These are phyloP conservation scores for Alternaria sp. DNA, from an alignment of 2,329 filamentous ascomycete species.

Conservation along the genomic window DNA sequence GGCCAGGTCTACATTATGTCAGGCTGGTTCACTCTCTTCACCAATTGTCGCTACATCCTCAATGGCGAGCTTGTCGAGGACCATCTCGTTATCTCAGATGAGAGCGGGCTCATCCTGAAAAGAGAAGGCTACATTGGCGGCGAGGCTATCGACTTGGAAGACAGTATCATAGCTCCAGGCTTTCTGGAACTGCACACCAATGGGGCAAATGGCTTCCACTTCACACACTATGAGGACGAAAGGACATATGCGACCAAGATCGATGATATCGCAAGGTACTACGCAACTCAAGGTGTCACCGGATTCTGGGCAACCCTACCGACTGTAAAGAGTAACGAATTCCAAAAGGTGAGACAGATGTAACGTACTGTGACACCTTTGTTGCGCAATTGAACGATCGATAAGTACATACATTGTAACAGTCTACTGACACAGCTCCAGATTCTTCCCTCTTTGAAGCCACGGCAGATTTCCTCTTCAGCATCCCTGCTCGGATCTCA, in stretches of 20 bases:
- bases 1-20: conserved; percentile 37
- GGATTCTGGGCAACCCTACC: conserved; percentile 63
- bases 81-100: conserved; percentile 54
- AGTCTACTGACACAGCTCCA: conserved; percentile 23
- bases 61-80: conserved; percentile 53
- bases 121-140: conserved; percentile 53
- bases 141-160: conserved; percentile 56
- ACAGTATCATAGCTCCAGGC: conserved; percentile 60
- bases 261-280: conserved; percentile 55
- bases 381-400: not conserved
- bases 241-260: conserved; percentile 53
- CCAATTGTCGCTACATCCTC: conserved; percentile 55
- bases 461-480: conserved; percentile 50
- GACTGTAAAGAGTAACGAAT: conserved; percentile 56
- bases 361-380: not conserved
- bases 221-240: conserved; percentile 57
- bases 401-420: not conserved
- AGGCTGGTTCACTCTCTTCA: conserved; percentile 55
- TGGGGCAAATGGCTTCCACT: conserved; percentile 61
- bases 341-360: conserved; percentile 48
- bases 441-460: conserved; percentile 58
- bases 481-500: conserved; percentile 64
- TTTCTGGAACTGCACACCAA: conserved; percentile 65
- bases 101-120: conserved; percentile 53
- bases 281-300: conserved; percentile 60